These are phyloP conservation scores for Rozella allomycis DNA, from an alignment of 371 early-diverging fungal species.

Conservation along the genomic window DNA sequence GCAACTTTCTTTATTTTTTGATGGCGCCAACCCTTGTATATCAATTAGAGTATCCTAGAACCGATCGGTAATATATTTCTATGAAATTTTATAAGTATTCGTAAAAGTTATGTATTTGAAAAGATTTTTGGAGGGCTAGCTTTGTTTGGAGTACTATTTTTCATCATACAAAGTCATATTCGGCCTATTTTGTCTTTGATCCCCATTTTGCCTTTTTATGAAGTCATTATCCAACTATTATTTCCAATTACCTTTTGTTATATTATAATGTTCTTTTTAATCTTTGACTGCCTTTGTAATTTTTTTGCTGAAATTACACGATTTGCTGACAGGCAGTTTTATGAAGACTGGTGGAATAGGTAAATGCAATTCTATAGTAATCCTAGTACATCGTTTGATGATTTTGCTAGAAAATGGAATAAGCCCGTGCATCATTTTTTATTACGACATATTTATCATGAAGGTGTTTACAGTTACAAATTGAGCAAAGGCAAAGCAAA, in stretches of 20 bases:
- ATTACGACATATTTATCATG: slow-evolving; percentile 72
- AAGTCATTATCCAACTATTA: slow-evolving; percentile 27
- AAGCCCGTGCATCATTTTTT: slow-evolving; percentile 88
- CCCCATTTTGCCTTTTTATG: slow-evolving; percentile 23
- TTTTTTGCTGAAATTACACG: slow-evolving; percentile 84
- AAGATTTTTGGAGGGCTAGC: slow-evolving; percentile 58
- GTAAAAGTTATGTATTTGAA: slow-evolving; percentile 62
- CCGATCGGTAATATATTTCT: slow-evolving; percentile 25
- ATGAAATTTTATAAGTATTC: slow-evolving; percentile 27
- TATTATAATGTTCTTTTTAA: slow-evolving; percentile 73
- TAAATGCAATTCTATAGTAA: too few species aligned
- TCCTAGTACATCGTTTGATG: slow-evolving; percentile 66
- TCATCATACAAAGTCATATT: slow-evolving; percentile 66
- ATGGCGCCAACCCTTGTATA: slow-evolving; percentile 74
- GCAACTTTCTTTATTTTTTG: slow-evolving; percentile 69
- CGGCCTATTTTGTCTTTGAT: slow-evolving; percentile 29
- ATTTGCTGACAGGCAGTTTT: slow-evolving; percentile 92
- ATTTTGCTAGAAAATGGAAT: slow-evolving; percentile 96
- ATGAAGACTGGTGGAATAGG: slow-evolving; percentile 99
- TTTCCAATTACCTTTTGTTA: slow-evolving; percentile 74
- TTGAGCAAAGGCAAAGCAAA: slow-evolving; percentile 49
- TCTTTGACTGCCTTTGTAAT: slow-evolving; percentile 86
- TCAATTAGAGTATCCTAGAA: slow-evolving; percentile 80
- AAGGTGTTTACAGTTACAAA: slow-evolving; percentile 47
- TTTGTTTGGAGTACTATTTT: slow-evolving; percentile 50